Conservation (phyloP, 164 flowering plant genomes). For the Houttuynia cordata region DNA sequence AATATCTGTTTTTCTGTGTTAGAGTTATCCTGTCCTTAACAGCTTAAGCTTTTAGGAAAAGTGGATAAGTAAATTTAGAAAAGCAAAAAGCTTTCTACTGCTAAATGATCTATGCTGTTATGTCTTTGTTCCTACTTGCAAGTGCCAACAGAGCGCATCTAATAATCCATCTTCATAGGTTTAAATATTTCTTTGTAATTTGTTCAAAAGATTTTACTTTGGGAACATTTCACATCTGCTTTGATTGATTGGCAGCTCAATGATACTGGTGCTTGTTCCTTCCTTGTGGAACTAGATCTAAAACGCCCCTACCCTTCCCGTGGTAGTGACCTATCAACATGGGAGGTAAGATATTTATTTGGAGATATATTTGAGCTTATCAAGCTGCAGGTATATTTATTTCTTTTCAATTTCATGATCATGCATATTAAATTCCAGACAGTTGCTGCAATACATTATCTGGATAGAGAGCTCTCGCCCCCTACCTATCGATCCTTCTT, state of each 20-base stretch:
- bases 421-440: conserved; percentile 32
- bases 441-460: conserved; percentile 65
- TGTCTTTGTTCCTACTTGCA: too few species aligned
- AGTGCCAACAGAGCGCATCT: too few species aligned
- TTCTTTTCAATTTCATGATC: conserved; percentile 3
- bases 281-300: conserved; percentile 81
- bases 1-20: too few species aligned
- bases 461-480: conserved; percentile 88
- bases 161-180: too few species aligned
- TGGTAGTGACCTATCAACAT: conserved; percentile 69
- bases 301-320: conserved; percentile 59
- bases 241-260: conserved; percentile 37
- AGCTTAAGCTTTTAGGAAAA: too few species aligned
- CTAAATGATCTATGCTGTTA: too few species aligned
- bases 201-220: background rate
- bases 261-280: conserved; percentile 63
- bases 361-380: too few species aligned
- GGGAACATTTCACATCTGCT: background rate
- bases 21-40: too few species aligned
- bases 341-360: conserved; percentile 59
- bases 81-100: too few species aligned
- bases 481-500: conserved; percentile 67
- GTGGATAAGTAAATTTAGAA: too few species aligned
- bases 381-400: background rate
- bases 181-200: background rate